Base-by-base conservation (phyloP, 164 flowering plant species). In the Euptelea pleiosperma region DNA sequence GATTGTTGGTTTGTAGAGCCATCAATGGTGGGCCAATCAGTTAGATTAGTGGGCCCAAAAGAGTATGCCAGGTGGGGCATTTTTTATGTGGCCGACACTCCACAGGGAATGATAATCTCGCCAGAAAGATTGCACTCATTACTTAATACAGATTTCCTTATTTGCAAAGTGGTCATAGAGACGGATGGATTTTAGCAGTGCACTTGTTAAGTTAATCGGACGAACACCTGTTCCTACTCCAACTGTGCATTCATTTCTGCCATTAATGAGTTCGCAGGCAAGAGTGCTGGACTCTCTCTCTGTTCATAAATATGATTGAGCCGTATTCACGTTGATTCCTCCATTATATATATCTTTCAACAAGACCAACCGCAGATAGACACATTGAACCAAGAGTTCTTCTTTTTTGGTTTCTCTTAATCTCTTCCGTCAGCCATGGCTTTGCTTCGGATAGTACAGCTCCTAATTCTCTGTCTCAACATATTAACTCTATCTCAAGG, bases 361-460 rank as follows among this genome's bases (percentile, higher is more conserved):
- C 70, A 63, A 70, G 72, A 49, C 83, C 85, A 84, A 78, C 77
- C 78, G 74, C 60, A 39, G 69, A 41, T 4, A 64, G 80, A 65
- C 84, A 79, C 75, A 55, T 72, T 55, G 60, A 58, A 22, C n/a
- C n/a, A n/a, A n/a, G n/a, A n/a, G n/a, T 42, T 48, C 31, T 59
- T 58, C 40, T 19, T 21, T 57, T 25, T 52, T 33, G 35, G 30
- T 40, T 52, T 58, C 33, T 22, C 24, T 34, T 19, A 16, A 29
- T 59, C 70, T 50, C 16, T 35, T 24, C 18, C 41, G n/a, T 31
- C 59, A 40, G 42, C 29, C 33, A 28, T 14, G 19, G 47, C 21
- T 21, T 28, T 57, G 43, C 12, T 33, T 52, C 59, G 33, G 75
- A 46, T 62, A 65, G 58, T 68, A 50, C 64, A 63, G 67, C 63